Evolutionary conservation across 2,329 filamentous ascomycete genomes (phyloP), one percentile per base, ranked within the genome.

Genomic region (Hypoxylon sp.): DNA sequence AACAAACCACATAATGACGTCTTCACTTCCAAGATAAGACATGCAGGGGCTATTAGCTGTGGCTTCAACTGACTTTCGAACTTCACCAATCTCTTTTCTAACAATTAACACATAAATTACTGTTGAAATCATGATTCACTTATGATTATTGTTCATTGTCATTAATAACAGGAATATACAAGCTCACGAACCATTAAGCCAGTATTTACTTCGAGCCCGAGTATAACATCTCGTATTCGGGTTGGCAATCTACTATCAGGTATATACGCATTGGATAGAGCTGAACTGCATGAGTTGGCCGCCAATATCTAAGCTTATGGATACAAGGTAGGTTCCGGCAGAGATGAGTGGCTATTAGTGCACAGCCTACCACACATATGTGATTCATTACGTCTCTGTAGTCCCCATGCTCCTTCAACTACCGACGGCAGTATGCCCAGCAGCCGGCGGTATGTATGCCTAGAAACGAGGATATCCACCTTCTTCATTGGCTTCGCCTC

Each of bases 161-260:
- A 14, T 17, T 19, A 35, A 35, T 22, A 33, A 31, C 6, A 31
- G 5, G 29, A 29, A 33, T 42, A 42, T 31, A 44, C 44, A 50
- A 13, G 29, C 13, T 11, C 19, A 19, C 29, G 37, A 37, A 47
- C 13, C 9, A 47, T 37, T 19, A 10, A 37, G 31, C 35, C 13
- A 33, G 19, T 17, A 22, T 33, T 22, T 19, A 19, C 17, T 19
- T 51, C 0, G 13, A 22, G 17, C 9, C 24, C 5, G 14, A 47
- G 29, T 46, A 47, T 53, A 37, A 31, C 13, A 59, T 50, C 42
- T 65, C 62, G 62, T 65, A 65, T 65, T 65, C 62, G 62, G 62
- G 55, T 62, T 62, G 17, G 13, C 11, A 39, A 6, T 44, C 22
- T 42, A n/a, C 22, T 26, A 26, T 47, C 24, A 26, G 6, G 46